These are phyloP conservation scores for Phanerochaete carnosa DNA, from an alignment of 768 basidiomycete genomes.

Conservation along the genomic window DNA sequence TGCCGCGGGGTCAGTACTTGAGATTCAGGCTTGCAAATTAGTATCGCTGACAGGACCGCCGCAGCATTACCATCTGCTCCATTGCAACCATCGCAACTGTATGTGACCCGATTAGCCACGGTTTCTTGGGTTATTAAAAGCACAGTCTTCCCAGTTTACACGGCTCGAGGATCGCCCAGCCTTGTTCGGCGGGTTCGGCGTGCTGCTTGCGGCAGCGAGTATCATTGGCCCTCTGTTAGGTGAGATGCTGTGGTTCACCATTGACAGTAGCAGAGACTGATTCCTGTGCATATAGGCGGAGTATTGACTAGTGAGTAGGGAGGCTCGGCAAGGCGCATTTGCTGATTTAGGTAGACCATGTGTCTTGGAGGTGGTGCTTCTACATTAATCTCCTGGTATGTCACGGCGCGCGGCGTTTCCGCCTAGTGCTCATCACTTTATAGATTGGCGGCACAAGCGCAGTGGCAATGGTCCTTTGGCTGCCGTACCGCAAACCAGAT, in stretches of 20 bases:
- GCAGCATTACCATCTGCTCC: background rate
- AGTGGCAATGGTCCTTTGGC: background rate
- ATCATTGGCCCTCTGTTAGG: background rate
- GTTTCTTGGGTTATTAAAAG: background rate
- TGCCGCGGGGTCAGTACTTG: background rate
- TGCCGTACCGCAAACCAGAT: background rate
- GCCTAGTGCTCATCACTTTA: background rate
- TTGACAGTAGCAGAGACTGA: background rate
- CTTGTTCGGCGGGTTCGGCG: background rate
- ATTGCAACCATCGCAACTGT: background rate
- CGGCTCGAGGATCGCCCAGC: no score
- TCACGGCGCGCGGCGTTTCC: no score
- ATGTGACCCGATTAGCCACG: background rate
- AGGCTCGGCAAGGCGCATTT: background rate
- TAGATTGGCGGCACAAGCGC: background rate
- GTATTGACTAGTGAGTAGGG: background rate
- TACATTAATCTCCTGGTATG: constrained; percentile 1
- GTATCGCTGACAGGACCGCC: background rate
- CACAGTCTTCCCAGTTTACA: no score
- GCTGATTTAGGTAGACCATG: background rate
- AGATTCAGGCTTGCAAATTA: background rate
- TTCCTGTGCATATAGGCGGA: background rate
- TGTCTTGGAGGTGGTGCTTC: no score
- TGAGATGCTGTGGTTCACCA: background rate
- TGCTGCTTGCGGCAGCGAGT: background rate